Conservation (phyloP, 1,284 basidiomycete species). For the Pyrrhoderma noxium region DNA sequence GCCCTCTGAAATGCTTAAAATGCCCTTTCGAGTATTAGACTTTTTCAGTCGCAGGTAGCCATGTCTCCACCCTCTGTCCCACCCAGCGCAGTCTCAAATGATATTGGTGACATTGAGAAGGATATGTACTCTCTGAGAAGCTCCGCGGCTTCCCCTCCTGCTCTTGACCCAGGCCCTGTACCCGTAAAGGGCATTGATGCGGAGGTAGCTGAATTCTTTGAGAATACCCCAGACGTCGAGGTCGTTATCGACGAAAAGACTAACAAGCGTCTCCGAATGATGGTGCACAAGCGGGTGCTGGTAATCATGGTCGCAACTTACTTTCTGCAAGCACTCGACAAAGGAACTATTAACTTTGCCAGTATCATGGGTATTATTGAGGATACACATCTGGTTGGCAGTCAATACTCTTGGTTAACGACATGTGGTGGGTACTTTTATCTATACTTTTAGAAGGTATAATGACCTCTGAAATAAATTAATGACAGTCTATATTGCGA, state of each 20-base stretch:
- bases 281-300: conserved; percentile 46
- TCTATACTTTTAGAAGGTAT: too few species aligned
- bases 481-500: not conserved
- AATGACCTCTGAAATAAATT: too few species aligned
- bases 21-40: conserved; percentile 1
- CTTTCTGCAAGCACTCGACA: conserved; percentile 44
- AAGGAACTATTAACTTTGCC: conserved; percentile 46
- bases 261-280: conserved; percentile 38
- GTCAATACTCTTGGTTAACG: conserved; percentile 46
- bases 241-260: conserved; percentile 39
- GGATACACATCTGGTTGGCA: conserved; percentile 39
- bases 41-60: not conserved
- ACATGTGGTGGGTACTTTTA: conserved; percentile 36
- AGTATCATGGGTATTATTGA: conserved; percentile 48
- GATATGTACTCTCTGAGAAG: conserved; percentile 24
- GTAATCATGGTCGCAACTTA: conserved; percentile 51
- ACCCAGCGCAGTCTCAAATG: conserved; percentile 13
- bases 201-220: conserved; percentile 43
- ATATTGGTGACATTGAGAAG: conserved; percentile 27
- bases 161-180: conserved; percentile 14
- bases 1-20: too few species aligned
- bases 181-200: conserved; percentile 37
- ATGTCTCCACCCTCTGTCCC: not conserved
- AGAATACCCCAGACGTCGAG: conserved; percentile 19
- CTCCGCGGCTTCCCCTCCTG: conserved; percentile 6